Evolutionary conservation across 345 rosid genomes (phyloP).

Genomic region (Salix suchowensis): DNA sequence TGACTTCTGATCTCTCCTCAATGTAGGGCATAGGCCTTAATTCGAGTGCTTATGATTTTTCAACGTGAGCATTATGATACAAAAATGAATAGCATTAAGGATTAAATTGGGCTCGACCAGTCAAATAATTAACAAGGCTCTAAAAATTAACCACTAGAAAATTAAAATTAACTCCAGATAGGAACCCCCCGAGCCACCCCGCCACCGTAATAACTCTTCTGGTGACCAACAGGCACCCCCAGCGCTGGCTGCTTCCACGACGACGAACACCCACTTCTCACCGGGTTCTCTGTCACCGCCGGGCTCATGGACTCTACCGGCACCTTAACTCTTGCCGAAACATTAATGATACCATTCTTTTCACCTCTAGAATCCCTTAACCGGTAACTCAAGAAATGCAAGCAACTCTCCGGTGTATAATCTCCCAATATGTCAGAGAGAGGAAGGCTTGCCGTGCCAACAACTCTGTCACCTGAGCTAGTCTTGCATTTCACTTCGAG

Average conservation of each 20-base stretch:
- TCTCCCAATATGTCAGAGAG: conserved; percentile 55
- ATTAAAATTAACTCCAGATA: background rate
- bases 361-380: conserved; percentile 41
- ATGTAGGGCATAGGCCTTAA: background rate
- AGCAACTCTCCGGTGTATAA: conserved; percentile 38
- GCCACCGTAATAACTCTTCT: background rate
- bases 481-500: conserved; percentile 41
- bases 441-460: conserved; percentile 48
- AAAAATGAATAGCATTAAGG: background rate
- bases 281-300: background rate
- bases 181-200: conserved; percentile 4
- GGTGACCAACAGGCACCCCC: conserved; percentile 1
- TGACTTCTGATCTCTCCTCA: no score
- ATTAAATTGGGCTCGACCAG: background rate
- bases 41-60: no score
- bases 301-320: background rate
- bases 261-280: background rate
- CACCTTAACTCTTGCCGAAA: conserved; percentile 45
- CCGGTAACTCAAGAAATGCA: conserved; percentile 69
- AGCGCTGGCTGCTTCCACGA: background rate
- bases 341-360: conserved; percentile 53
- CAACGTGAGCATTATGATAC: background rate
- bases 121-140: background rate
- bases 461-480: conserved; percentile 23
- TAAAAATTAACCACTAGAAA: background rate